Evolutionary conservation across 306 rosid species (phyloP).

Genomic region (Cyclanthera cordifolia): DNA sequence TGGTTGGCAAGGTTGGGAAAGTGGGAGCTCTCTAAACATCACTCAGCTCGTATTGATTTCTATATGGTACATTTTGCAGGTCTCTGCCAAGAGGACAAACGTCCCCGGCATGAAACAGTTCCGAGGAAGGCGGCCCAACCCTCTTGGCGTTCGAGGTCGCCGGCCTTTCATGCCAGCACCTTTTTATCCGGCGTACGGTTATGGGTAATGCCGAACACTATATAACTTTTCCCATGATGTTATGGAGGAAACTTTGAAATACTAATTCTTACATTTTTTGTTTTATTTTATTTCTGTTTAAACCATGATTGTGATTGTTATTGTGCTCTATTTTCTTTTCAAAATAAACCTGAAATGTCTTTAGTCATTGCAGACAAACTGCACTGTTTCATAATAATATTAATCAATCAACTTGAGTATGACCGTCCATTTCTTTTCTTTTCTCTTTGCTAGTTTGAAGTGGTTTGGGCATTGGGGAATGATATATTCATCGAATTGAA

Average conservation of each 20-base stretch:
- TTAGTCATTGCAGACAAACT: not conserved
- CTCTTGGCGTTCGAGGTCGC: slow-evolving; percentile 53
- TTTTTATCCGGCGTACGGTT: slow-evolving; percentile 67
- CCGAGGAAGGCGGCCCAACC: slow-evolving; percentile 64
- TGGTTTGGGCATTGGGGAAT: not conserved
- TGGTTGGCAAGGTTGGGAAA: not conserved
- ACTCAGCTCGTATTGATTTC: not conserved
- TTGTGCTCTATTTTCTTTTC: not conserved
- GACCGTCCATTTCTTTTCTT: not conserved
- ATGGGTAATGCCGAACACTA: slow-evolving; percentile 44
- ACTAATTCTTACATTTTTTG: not conserved
- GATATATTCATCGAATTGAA: not conserved
- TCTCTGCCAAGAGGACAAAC: slow-evolving; percentile 91
- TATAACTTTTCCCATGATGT: not conserved
- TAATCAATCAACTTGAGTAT: not conserved
- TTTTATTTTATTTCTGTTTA: not conserved
- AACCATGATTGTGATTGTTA: not conserved
- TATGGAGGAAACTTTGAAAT: not conserved
- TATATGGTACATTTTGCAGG: slow-evolving; percentile 38
- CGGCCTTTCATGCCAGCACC: slow-evolving; percentile 74
- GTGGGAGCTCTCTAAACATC: not conserved
- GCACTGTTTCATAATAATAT: not conserved
- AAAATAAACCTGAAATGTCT: not conserved
- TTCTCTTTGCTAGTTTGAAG: not conserved
- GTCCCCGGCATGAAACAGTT: slow-evolving; percentile 89